Evolutionary conservation across 2,329 filamentous ascomycete species (phyloP), one percentile per base, ranked within the genome.

Genomic region (Aureobasidium sp.): DNA sequence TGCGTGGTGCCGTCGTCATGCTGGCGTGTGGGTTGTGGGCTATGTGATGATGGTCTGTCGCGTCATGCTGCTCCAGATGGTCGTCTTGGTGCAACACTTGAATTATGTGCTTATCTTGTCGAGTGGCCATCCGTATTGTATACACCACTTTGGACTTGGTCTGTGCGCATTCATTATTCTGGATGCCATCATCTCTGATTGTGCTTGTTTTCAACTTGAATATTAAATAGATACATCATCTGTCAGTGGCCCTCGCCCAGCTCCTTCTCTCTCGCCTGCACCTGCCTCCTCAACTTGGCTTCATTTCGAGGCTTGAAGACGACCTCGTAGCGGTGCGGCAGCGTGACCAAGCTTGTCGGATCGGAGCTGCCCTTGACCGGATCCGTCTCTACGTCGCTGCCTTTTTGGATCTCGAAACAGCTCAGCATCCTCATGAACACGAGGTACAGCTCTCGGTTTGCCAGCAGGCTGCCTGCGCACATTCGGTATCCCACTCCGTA

Each of bases 401-500:
- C 67, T 56, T 75, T 75, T 50, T 78, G 68, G 53, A 85, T 76
- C 56, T 76, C 75, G 64, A 85, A 84, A 60, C 78, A 78, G 63
- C 77, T 80, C 22, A 85, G 66, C 58, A 81, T 76, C 25, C 82
- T 74, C 67, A 84, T 74, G 61, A 81, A 85, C 10, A 82, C 72
- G 8, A 84, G 70, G 56, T 86, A 85, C 16, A 85, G 70, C 62
- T 85, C 82, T 2, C 81, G 72, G 60, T 85, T 84, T 10, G 81
- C 81, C 2, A 85, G 71, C 34, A 82, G 62, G 1, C 75, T 80
- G 32, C 81, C 82, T 0, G 81, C 80, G 57, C 83, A 85, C 82
- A 85, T 85, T 34, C 81, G 76, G 58, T 84, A 84, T 1, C 82
- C 82, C 8, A 85, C 70, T 0, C 82, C 82, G 55, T 84, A 85